Percentiles rank a stretch among this genome's conserved stretches.
Evolutionary conservation across 176 grass and related monocot genomes (phyloP).

Genomic region (Miscanthus lutarioriparius): DNA sequence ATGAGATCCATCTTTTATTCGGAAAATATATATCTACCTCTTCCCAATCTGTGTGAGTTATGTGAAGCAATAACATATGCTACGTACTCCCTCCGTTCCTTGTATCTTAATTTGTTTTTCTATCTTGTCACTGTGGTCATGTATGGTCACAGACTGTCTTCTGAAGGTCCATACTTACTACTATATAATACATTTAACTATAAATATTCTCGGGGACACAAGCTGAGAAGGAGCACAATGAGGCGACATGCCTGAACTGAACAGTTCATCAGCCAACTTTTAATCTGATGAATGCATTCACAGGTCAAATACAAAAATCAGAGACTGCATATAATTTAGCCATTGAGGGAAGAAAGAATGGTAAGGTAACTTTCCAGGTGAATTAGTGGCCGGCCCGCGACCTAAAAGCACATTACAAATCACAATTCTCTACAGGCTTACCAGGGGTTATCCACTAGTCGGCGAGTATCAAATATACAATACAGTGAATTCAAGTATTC

Average conservation of each 20-base stretch:
- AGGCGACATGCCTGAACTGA: not conserved
- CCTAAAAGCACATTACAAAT: constrained; percentile 39
- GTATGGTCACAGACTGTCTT: no score
- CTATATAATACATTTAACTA: no score
- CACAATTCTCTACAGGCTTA: constrained; percentile 32
- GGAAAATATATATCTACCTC: no score
- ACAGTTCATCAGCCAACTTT: not conserved
- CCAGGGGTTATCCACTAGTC: not conserved
- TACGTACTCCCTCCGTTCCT: no score
- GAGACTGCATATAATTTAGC: not conserved
- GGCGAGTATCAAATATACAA: constrained; percentile 22
- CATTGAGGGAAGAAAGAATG: constrained; percentile 27
- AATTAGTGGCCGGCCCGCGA: constrained; percentile 22
- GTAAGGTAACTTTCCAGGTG: constrained; percentile 17
- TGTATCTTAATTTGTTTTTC: no score
- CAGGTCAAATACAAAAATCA: not conserved
- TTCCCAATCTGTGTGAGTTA: no score
- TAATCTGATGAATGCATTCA: not conserved
- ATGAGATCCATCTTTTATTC: no score
- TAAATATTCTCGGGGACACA: no score
- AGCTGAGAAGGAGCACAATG: no score
- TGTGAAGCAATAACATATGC: no score
- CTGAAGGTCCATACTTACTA: no score
- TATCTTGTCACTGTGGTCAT: no score
- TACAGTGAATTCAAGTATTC: constrained; percentile 6